Evolutionary conservation across 768 basidiomycete genomes (phyloP), one percentile per base, ranked within the genome.

Genomic region (Lanmaoa rubissima): DNA sequence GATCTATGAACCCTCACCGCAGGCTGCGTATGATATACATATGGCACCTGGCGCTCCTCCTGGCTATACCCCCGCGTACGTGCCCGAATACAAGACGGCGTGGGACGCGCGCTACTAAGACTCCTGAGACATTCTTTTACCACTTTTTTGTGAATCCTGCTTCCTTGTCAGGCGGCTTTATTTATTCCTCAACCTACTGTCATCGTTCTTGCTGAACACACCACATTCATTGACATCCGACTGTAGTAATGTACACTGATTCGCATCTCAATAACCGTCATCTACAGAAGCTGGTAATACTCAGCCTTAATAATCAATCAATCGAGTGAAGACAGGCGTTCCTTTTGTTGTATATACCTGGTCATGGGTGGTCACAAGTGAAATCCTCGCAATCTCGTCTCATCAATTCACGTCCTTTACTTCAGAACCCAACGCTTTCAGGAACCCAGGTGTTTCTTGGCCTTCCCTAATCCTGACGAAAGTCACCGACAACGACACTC

Each of bases 391-490:
- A 13, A 35, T 13, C 43, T 9, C 4, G 12, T n/a, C 8, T 13
- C 21, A n/a, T 26, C 8, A 14, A 35, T 13, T 13, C 43, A 11
- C 24, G 12, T 12, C 14, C 11, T 21, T 52, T 21, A 11, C 39
- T 19, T 17, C 35, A 4, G 49, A 13, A 19, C 38, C 31, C 43
- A 46, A 55, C 10, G 53, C 44, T 16, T 52, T 44, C 28, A 77
- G 65, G 66, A 84, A 85, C 17, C 72, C 75, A 4, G 74, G 66
- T n/a, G 73, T 77, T 68, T 85, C 84, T 38, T 68, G 67, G 5
- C 83, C 84, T 64, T 86, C 47, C 45, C 58, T 46, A 54, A 66
- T 35, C 54, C 56, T 58, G 49, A 47, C 49, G 36, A 11, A 54
- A 4, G 34, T 32, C 19, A 61, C 59, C 32, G 69, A 70, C 46